Conservation (phyloP, 2,329 filamentous ascomycete species). For the Pseudophaeomoniella oleicola region DNA sequence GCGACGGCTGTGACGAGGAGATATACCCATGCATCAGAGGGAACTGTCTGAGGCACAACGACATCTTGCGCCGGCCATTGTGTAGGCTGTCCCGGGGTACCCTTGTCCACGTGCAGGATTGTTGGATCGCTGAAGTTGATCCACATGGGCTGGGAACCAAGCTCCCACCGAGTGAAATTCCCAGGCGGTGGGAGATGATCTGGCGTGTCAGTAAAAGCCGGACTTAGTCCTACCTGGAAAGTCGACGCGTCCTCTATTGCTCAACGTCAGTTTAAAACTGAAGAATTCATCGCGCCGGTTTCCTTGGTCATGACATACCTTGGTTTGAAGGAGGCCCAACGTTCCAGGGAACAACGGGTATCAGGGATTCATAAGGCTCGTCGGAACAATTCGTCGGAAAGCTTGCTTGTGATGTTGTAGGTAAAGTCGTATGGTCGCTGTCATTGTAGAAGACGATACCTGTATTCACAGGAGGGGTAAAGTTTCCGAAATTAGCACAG, state of each 20-base stretch:
- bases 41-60: background rate
- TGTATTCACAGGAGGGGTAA: background rate
- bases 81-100: background rate
- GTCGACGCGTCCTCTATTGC: background rate
- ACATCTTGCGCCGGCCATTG: background rate
- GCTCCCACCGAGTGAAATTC: background rate
- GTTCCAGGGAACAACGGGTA: slow-evolving; percentile 5
- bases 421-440: background rate
- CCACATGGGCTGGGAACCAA: background rate
- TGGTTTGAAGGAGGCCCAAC: slow-evolving; percentile 2
- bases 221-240: background rate
- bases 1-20: background rate
- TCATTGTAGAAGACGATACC: slow-evolving; percentile 1
- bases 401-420: background rate
- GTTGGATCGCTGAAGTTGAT: slow-evolving; percentile 1
- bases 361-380: slow-evolving; percentile 3
- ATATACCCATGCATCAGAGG: background rate
- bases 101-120: background rate
- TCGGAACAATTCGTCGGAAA: slow-evolving; percentile 10
- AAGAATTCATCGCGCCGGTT: background rate
- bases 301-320: background rate
- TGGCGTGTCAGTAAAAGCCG: background rate
- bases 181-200: background rate
- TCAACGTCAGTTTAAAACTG: no score
- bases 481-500: background rate